phyloP scores from a whole-genome alignment of 345 rosid genomes.

The Aegle marmelos region DNA sequence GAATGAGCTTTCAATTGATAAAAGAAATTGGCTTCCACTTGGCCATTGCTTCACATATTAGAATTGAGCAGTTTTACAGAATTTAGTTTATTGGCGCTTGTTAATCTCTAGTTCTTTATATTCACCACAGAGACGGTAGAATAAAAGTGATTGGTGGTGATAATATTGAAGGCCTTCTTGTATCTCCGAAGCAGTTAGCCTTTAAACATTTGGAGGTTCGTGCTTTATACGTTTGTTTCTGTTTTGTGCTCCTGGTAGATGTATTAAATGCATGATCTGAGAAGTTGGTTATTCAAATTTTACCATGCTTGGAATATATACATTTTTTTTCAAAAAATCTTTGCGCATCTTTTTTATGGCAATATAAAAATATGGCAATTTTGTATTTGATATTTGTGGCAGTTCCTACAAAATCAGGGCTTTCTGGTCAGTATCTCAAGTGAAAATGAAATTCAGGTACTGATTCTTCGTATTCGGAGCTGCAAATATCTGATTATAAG shows the following conservation, averaged over 20 bases:
- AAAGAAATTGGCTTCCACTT: not conserved
- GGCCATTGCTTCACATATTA: not conserved
- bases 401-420: slow-evolving; percentile 83
- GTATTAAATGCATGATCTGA: not conserved
- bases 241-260: not conserved
- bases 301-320: not conserved
- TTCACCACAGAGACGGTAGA: slow-evolving; percentile 67
- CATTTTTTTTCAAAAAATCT: not conserved
- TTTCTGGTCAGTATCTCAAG: slow-evolving; percentile 60
- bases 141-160: slow-evolving; percentile 85
- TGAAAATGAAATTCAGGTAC: slow-evolving; percentile 81
- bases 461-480: slow-evolving; percentile 15
- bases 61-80: not conserved
- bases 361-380: not conserved
- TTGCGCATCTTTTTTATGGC: not conserved
- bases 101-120: not conserved
- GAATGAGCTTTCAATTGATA: not conserved
- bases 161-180: slow-evolving; percentile 71
- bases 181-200: slow-evolving; percentile 66
- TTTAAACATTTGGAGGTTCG: slow-evolving; percentile 75
- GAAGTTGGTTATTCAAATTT: not conserved
- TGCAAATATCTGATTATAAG: slow-evolving; percentile 7
- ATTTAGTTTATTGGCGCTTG: not conserved
- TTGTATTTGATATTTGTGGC: slow-evolving; percentile 21
- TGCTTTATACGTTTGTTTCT: not conserved